A percentile compares a stretch with the other conserved stretches of the same genome.
Conservation (phyloP, 202 grass and related monocot genomes). For the Zizania palustris region DNA sequence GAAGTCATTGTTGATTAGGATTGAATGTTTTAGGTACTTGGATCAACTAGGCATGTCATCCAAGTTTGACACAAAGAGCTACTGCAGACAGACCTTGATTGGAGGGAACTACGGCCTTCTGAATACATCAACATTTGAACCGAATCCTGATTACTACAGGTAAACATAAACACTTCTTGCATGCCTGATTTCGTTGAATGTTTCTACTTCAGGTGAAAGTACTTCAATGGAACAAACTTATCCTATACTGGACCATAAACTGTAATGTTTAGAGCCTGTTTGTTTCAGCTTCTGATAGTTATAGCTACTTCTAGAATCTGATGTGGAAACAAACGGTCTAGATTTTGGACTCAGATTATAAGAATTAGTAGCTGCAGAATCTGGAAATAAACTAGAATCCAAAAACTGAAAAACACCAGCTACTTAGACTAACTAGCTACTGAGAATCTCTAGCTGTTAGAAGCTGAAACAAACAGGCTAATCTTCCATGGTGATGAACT, state of each 20-base stretch:
- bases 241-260: neutral
- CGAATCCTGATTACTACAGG: conserved; percentile 82
- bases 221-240: neutral
- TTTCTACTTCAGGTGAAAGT: neutral
- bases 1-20: conserved; percentile 1
- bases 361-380: too few relatives aligned
- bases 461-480: too few relatives aligned
- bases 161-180: conserved; percentile 8
- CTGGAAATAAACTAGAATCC: too few relatives aligned
- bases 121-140: conserved; percentile 76
- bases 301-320: too few relatives aligned
- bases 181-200: neutral
- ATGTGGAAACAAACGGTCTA: too few relatives aligned
- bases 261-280: neutral
- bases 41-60: conserved; percentile 74
- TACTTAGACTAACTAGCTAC: too few relatives aligned
- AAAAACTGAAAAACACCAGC: too few relatives aligned
- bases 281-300: too few relatives aligned
- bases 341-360: too few relatives aligned
- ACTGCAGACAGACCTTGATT: conserved; percentile 66
- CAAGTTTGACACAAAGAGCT: conserved; percentile 62
- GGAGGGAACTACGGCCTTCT: conserved; percentile 74
- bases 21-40: conserved; percentile 56
- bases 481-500: neutral
- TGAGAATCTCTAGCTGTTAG: too few relatives aligned